Percentiles rank a stretch among this genome's conserved stretches.
These are phyloP conservation scores for Alternaria sp. DNA, from an alignment of 2,329 filamentous ascomycete species.

Conservation along the genomic window DNA sequence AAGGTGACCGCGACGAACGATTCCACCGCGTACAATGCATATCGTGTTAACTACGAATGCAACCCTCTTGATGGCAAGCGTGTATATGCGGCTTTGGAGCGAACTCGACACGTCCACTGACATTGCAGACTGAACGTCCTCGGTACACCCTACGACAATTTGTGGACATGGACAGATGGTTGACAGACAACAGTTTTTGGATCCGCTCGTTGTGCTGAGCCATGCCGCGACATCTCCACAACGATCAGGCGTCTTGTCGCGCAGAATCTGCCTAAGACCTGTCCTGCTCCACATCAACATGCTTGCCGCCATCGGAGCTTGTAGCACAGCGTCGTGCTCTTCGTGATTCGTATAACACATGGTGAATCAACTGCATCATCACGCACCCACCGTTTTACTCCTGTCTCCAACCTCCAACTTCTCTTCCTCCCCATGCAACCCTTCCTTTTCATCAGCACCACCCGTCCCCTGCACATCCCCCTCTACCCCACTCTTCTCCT, in stretches of 20 bases:
- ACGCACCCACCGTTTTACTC: constrained; percentile 9
- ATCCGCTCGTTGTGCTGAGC: neutral
- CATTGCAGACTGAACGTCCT: too few species aligned
- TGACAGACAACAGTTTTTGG: too few species aligned
- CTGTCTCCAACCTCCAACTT: neutral
- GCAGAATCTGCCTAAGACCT: neutral
- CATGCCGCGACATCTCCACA: neutral
- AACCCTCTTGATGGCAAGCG: too few species aligned
- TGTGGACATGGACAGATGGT: too few species aligned
- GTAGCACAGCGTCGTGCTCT: neutral
- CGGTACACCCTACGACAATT: too few species aligned
- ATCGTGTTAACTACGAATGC: too few species aligned
- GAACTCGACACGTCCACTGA: too few species aligned
- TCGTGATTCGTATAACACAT: neutral
- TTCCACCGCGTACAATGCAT: too few species aligned
- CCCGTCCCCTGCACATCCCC: constrained; percentile 34
- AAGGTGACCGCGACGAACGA: too few species aligned
- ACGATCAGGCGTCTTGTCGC: neutral
- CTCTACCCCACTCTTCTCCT: constrained; percentile 72
- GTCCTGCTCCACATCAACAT: neutral
- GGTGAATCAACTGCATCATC: neutral
- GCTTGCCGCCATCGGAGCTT: neutral
- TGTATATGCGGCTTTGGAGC: too few species aligned
- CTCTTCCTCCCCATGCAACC: constrained; percentile 9
- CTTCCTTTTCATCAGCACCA: constrained; percentile 23